phyloP scores from a whole-genome alignment of 805 yeast genomes.

The Peterozyma toletana region DNA sequence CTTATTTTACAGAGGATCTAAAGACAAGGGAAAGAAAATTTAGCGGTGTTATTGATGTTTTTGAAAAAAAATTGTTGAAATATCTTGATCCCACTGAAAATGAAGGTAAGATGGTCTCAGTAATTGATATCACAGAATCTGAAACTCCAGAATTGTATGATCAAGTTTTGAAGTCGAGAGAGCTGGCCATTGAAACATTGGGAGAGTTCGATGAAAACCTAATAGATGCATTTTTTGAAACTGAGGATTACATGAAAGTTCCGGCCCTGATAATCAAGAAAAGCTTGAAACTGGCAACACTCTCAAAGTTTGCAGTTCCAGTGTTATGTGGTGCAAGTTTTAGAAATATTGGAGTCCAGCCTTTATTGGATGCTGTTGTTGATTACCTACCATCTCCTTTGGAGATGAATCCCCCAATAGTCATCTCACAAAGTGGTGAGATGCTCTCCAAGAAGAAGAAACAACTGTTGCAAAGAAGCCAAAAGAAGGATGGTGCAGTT shows the following conservation, averaged over 20 bases:
- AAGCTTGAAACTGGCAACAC: slow-evolving; percentile 60
- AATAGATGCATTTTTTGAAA: slow-evolving; percentile 69
- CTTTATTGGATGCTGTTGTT: slow-evolving; percentile 77
- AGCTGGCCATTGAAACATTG: slow-evolving; percentile 74
- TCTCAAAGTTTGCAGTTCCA: slow-evolving; percentile 56
- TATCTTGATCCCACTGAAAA: slow-evolving; percentile 33
- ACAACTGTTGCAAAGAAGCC: slow-evolving; percentile 12
- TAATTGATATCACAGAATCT: slow-evolving; percentile 31
- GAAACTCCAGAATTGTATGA: slow-evolving; percentile 28
- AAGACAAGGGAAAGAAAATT: slow-evolving; percentile 33
- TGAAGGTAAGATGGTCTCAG: slow-evolving; percentile 46
- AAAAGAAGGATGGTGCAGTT: slow-evolving; percentile 7
- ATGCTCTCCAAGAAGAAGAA: slow-evolving; percentile 10
- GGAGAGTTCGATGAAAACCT: slow-evolving; percentile 77
- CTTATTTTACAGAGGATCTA: slow-evolving; percentile 50
- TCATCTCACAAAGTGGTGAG: slow-evolving; percentile 18
- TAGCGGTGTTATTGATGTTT: slow-evolving; percentile 69
- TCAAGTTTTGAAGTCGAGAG: slow-evolving; percentile 52
- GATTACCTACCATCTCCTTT: slow-evolving; percentile 78
- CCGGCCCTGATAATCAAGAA: slow-evolving; percentile 43
- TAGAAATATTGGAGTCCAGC: slow-evolving; percentile 90
- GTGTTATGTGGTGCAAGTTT: slow-evolving; percentile 92
- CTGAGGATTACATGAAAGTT: slow-evolving; percentile 65
- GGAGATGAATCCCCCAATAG: slow-evolving; percentile 53
- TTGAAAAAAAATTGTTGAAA: slow-evolving; percentile 49